A percentile compares a stretch with the other conserved stretches of the same genome.
These are phyloP conservation scores for Candida sphagnicola DNA, from an alignment of 805 yeast genomes.

Conservation along the genomic window DNA sequence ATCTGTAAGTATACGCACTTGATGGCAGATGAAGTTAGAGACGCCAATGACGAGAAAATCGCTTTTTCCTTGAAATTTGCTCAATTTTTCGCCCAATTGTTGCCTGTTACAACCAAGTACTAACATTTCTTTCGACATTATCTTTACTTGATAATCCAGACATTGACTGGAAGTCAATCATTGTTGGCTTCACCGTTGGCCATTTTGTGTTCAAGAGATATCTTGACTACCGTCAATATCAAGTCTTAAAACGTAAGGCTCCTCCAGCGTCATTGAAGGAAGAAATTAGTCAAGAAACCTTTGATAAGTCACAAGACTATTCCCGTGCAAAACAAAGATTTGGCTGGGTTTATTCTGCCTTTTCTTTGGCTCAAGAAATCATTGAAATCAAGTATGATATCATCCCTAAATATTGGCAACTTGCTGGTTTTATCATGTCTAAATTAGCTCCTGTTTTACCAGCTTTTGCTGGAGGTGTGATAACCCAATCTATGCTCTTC, in stretches of 20 bases:
- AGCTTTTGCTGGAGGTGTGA: conserved; percentile 47
- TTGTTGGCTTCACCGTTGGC: conserved; percentile 70
- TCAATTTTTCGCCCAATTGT: neutral
- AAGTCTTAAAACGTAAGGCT: conserved; percentile 47
- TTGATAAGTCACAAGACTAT: conserved; percentile 72
- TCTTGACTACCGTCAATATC: conserved; percentile 73
- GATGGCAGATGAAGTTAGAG: no score
- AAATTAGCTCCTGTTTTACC: conserved; percentile 41
- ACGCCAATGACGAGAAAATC: no score
- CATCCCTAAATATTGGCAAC: conserved; percentile 34
- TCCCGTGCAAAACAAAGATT: conserved; percentile 75
- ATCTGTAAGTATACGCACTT: conserved; percentile 21
- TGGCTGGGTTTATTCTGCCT: conserved; percentile 51
- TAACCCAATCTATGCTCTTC: conserved; percentile 64
- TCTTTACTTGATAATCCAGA: conserved; percentile 59
- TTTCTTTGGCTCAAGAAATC: conserved; percentile 52
- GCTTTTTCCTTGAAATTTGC: no score
- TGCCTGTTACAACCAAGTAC: no score
- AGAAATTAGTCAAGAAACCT: conserved; percentile 69
- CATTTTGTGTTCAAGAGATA: conserved; percentile 74
- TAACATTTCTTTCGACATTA: conserved; percentile 38
- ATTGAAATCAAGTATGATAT: conserved; percentile 56
- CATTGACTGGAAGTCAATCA: conserved; percentile 76
- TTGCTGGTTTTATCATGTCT: conserved; percentile 61
- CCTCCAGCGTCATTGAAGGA: conserved; percentile 69